Base-by-base conservation (phyloP, 805 yeast species). In the Brettanomyces anomalus region DNA sequence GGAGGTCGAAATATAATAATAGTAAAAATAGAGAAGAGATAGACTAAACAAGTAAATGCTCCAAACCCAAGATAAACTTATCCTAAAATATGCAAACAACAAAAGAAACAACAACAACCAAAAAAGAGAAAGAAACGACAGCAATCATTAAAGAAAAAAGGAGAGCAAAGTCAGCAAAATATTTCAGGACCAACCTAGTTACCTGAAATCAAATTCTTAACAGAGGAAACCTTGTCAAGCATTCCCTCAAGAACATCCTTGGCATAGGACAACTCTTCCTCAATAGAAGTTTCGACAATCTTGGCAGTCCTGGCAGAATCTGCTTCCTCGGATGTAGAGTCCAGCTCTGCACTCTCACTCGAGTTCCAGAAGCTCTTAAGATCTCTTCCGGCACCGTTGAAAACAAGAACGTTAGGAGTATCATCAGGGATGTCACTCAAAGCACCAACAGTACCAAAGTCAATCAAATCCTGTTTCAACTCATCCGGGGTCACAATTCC, bases 381-480 rank as follows among this genome's bases (percentile, higher is more conserved):
- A 63, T 80, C 79, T 57, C 75, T 78, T 52, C 90, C 93, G 46
- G 78, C 93, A 71, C 93, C 94, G 57, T 85, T 85, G 71, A 67
- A 85, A 40, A 85, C 83, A 64, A 85, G 74, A 49, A 74, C 62
- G 66, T 85, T 85, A 55, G 89, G 90, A 40, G 93, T 82, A 48
- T 78, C 86, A 18, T 67, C 73, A 51, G 86, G 85, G 50, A 84
- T 68, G 50, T 80, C 86, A 38, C 67, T 52, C 53, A 85, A 70
- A 33, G 67, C 66, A 52, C 71, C 68, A 60, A 74, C 71, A 35
- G 93, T 76, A 55, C 83, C 81, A 60, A 68, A 85, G 43, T 76
- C 74, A 56, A 85, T 72, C 58, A 85, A 66, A 58, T 81, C 82
- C 69, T 80, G 78, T 74, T 85, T 85, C 65, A 85, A 68, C 64